Evolutionary conservation across 768 basidiomycete species (phyloP).

Genomic region (Fomitopsis serialis): DNA sequence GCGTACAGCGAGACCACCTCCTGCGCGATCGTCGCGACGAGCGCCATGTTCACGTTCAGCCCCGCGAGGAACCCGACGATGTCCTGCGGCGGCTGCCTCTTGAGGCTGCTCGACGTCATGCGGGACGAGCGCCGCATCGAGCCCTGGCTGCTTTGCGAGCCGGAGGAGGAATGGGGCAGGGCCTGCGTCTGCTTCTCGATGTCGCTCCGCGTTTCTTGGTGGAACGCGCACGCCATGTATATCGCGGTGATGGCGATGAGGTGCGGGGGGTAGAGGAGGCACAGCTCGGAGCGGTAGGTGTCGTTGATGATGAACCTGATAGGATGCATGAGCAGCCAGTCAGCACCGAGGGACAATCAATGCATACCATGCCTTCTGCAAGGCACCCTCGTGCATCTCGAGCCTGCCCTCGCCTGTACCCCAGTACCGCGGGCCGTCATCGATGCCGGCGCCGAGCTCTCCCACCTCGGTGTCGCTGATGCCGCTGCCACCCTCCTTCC

Average conservation of each 20-base stretch:
- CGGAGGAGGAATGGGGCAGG: slow-evolving; percentile 9
- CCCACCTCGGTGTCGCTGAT: slow-evolving; percentile 48
- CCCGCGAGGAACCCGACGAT: slow-evolving; percentile 78
- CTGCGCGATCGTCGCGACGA: slow-evolving; percentile 81
- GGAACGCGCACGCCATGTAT: slow-evolving; percentile 80
- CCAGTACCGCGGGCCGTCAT: slow-evolving; percentile 67
- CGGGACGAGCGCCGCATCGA: slow-evolving; percentile 49
- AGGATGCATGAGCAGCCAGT: background rate
- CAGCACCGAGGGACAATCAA: slow-evolving; percentile 16
- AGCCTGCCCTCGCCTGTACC: slow-evolving; percentile 76
- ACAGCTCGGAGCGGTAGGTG: slow-evolving; percentile 88
- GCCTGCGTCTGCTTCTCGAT: slow-evolving; percentile 34
- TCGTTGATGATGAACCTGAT: slow-evolving; percentile 94
- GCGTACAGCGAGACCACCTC: slow-evolving; percentile 89
- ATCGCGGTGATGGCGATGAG: slow-evolving; percentile 89
- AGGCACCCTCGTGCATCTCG: slow-evolving; percentile 64
- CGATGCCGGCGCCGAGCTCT: slow-evolving; percentile 45
- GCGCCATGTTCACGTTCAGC: slow-evolving; percentile 78
- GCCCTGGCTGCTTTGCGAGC: slow-evolving; percentile 3
- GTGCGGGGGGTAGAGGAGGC: slow-evolving; percentile 93
- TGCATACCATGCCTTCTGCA: slow-evolving; percentile 94
- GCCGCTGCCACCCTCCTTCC: slow-evolving; percentile 44
- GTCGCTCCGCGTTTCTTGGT: slow-evolving; percentile 47
- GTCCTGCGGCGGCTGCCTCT: slow-evolving; percentile 46
- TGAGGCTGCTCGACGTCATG: slow-evolving; percentile 32